Conservation (phyloP, 495 filamentous ascomycete species). For the Xylaria scruposa region DNA sequence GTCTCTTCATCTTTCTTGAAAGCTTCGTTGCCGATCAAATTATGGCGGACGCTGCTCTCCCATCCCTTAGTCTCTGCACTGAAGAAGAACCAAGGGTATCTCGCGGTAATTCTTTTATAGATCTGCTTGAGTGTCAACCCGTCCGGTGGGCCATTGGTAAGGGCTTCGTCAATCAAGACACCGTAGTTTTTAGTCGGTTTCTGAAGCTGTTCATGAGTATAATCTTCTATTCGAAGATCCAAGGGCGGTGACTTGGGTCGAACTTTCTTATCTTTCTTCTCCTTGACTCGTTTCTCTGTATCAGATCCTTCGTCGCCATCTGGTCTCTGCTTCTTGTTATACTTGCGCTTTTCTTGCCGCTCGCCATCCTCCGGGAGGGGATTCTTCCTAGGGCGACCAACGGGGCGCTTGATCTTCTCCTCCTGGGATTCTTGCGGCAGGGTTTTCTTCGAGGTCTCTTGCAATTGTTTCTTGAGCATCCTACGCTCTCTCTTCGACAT, state of each 20-base stretch:
- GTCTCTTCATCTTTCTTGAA: constrained; percentile 81
- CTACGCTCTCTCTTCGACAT: constrained; percentile 86
- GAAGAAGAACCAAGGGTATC: constrained; percentile 91
- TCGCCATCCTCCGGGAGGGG: constrained; percentile 60
- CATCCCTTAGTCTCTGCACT: constrained; percentile 82
- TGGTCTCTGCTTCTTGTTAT: constrained; percentile 74
- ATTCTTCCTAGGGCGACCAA: constrained; percentile 62
- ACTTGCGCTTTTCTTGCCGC: constrained; percentile 77
- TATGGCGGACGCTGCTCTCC: constrained; percentile 97
- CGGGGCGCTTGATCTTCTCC: constrained; percentile 65
- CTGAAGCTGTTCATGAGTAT: constrained; percentile 81
- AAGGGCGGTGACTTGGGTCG: constrained; percentile 63
- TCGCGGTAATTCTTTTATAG: constrained; percentile 84
- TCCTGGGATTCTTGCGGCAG: constrained; percentile 49
- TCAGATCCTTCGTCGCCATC: constrained; percentile 57
- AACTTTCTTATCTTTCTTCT: constrained; percentile 65
- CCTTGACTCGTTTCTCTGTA: constrained; percentile 55
- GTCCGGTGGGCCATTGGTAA: constrained; percentile 71
- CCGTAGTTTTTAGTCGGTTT: constrained; percentile 90
- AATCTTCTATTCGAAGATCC: constrained; percentile 71
- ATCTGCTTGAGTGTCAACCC: constrained; percentile 90
- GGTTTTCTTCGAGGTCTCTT: constrained; percentile 56
- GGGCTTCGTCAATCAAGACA: constrained; percentile 86
- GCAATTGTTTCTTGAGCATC: constrained; percentile 67
- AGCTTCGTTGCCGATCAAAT: constrained; percentile 84